Conservation (phyloP, 208 protist species). For the Acanthamoeba castellanii region DNA sequence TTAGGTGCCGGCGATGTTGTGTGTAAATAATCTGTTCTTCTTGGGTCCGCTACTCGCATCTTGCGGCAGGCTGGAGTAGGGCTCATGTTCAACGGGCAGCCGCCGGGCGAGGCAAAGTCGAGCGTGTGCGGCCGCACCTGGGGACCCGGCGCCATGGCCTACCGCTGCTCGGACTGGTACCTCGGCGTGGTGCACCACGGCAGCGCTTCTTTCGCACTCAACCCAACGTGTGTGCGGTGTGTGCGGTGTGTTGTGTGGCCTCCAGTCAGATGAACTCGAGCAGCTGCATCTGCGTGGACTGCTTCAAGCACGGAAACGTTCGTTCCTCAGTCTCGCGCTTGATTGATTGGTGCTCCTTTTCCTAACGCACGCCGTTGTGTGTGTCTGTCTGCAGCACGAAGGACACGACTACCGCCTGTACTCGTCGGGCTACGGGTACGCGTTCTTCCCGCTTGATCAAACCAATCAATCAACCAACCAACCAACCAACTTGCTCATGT, state of each 20-base stretch:
- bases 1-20: neutral
- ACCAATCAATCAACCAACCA: neutral
- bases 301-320: conserved; percentile 69
- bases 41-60: neutral
- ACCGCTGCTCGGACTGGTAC: conserved; percentile 63
- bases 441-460: neutral
- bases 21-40: neutral
- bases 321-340: neutral
- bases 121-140: conserved; percentile 58
- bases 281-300: conserved; percentile 71
- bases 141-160: conserved; percentile 56
- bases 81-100: conserved; percentile 61
- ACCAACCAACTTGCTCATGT: neutral
- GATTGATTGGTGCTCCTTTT: neutral
- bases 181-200: neutral
- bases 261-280: conserved; percentile 30
- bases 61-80: neutral
- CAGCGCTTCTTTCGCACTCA: conserved; percentile 11
- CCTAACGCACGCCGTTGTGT: neutral
- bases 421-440: conserved; percentile 66
- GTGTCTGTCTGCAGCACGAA: conserved; percentile 1
- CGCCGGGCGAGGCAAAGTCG: conserved; percentile 23
- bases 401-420: conserved; percentile 66
- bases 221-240: neutral
- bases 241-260: neutral